Conservation (phyloP, 2,329 filamentous ascomycete species). For the Colletotrichum tofieldiae region DNA sequence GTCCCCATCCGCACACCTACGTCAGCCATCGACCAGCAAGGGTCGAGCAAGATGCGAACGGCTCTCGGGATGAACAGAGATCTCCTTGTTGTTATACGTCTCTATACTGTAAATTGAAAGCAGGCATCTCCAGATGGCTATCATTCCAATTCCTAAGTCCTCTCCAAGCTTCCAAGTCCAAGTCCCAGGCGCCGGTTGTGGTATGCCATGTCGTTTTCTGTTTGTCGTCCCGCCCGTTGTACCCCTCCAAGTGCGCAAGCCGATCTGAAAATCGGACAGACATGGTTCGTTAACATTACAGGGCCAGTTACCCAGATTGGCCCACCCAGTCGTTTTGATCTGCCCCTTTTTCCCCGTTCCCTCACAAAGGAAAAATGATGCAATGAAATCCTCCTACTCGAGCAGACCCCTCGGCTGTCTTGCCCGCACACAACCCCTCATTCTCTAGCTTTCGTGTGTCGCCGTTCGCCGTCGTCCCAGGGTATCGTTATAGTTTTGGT, state of each 20-base stretch:
- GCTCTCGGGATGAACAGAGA: slow-evolving; percentile 3
- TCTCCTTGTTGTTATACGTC: slow-evolving; percentile 5
- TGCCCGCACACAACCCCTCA: slow-evolving; percentile 17
- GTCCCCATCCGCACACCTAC: not conserved
- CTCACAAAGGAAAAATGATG: slow-evolving; percentile 28
- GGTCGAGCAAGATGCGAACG: slow-evolving; percentile 6
- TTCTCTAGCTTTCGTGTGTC: slow-evolving; percentile 26
- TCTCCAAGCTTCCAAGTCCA: not conserved
- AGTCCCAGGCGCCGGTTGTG: slow-evolving; percentile 30
- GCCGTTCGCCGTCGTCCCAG: slow-evolving; percentile 40
- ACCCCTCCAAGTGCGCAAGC: slow-evolving; percentile 24
- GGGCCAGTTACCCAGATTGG: slow-evolving; percentile 42
- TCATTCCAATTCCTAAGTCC: slow-evolving; percentile 38
- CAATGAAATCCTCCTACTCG: slow-evolving; percentile 37
- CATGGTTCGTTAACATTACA: slow-evolving; percentile 41
- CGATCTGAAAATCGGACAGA: slow-evolving; percentile 41
- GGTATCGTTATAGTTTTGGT: slow-evolving; percentile 41
- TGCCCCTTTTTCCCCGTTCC: slow-evolving; percentile 22
- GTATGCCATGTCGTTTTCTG: slow-evolving; percentile 31
- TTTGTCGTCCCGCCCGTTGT: slow-evolving; percentile 5
- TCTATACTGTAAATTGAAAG: slow-evolving; percentile 21
- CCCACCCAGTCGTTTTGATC: slow-evolving; percentile 33
- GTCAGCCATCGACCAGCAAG: not conserved
- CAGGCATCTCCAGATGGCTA: slow-evolving; percentile 25
- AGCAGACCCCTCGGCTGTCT: slow-evolving; percentile 28